Conservation (phyloP, 2,329 filamentous ascomycete species). For the Chaetoscypha palmicola region DNA sequence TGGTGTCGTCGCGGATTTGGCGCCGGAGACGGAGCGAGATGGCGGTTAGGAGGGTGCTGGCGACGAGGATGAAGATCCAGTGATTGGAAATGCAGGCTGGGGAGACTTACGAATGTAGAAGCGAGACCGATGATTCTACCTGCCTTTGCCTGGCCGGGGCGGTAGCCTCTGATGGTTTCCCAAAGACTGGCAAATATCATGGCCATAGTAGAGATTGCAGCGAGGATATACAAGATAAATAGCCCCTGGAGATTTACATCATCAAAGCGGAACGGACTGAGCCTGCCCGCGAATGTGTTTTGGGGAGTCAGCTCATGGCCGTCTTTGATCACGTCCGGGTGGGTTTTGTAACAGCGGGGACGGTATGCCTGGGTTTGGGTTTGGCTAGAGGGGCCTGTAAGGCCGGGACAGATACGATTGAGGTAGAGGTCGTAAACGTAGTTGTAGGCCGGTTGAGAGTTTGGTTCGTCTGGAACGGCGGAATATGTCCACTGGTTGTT, state of each 20-base stretch:
- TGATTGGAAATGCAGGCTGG: background rate
- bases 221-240: background rate
- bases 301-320: too few species aligned
- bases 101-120: background rate
- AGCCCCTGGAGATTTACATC: background rate
- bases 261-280: background rate
- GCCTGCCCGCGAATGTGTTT: too few species aligned
- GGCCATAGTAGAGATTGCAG: background rate
- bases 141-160: background rate
- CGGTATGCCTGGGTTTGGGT: too few species aligned
- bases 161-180: background rate
- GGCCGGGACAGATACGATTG: too few species aligned
- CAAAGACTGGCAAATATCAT: background rate
- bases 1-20: background rate
- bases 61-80: background rate
- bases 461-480: background rate
- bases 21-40: background rate
- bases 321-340: too few species aligned
- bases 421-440: too few species aligned
- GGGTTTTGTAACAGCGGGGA: too few species aligned
- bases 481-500: background rate
- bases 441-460: too few species aligned
- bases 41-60: background rate
- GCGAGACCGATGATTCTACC: background rate
- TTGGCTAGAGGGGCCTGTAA: too few species aligned